phyloP scores from a whole-genome alignment of 345 rosid genomes.

The Brassica rapa region DNA sequence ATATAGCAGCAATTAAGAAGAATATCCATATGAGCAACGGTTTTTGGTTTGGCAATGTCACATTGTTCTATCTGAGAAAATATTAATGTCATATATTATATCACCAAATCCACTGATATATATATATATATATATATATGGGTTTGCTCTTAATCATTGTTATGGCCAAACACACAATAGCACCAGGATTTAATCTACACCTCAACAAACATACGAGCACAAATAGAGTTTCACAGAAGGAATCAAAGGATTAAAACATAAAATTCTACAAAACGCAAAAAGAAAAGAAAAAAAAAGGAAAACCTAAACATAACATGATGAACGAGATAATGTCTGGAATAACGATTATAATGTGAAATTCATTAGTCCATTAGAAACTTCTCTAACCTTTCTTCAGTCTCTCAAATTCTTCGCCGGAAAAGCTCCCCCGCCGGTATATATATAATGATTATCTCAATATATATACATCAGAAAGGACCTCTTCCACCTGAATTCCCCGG shows the following conservation, averaged over 20 bases:
- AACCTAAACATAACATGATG: conserved; percentile 31
- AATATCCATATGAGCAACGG: conserved; percentile 19
- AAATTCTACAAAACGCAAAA: conserved; percentile 38
- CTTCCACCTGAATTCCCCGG: conserved; percentile 65
- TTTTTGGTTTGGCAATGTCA: conserved; percentile 2
- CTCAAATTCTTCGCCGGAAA: conserved; percentile 30
- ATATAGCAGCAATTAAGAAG: conserved; percentile 11
- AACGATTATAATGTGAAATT: conserved; percentile 30
- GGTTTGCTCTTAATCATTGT: conserved; percentile 28
- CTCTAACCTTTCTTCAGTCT: conserved; percentile 40
- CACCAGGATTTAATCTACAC: conserved; percentile 25
- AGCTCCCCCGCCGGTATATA: conserved; percentile 30
- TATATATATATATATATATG: background rate
- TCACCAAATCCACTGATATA: conserved; percentile 1
- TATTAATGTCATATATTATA: background rate
- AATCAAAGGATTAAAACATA: conserved; percentile 24
- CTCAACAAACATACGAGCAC: conserved; percentile 26
- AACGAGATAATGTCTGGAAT: conserved; percentile 31
- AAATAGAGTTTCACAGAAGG: conserved; percentile 38
- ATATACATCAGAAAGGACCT: conserved; percentile 47
- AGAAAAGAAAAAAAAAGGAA: background rate
- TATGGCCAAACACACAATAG: conserved; percentile 21
- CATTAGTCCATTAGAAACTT: conserved; percentile 35
- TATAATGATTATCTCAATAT: conserved; percentile 17
- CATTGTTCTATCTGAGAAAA: conserved; percentile 18